These are phyloP conservation scores for Suhomyces wounanorum DNA, from an alignment of 1,139 yeast species.

Conservation along the genomic window DNA sequence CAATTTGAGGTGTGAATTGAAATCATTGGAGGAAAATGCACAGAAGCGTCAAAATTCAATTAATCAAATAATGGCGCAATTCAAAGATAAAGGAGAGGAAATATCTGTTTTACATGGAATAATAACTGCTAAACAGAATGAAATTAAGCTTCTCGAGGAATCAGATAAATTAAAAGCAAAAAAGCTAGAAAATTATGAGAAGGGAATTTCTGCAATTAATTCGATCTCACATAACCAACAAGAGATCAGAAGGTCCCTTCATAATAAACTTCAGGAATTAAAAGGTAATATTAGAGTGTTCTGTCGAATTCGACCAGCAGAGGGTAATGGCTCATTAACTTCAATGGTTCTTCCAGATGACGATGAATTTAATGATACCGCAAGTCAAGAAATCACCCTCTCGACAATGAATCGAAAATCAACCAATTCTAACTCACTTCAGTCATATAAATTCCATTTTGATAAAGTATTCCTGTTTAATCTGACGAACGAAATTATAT, in stretches of 20 bases:
- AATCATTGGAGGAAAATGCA: conserved; percentile 9
- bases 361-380: conserved; percentile 49
- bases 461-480: conserved; percentile 72
- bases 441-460: conserved; percentile 56
- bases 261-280: conserved; percentile 76
- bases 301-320: conserved; percentile 77
- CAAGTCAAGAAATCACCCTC: conserved; percentile 49
- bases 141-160: conserved; percentile 12
- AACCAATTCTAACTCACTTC: conserved; percentile 12
- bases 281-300: conserved; percentile 93
- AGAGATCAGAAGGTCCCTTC: conserved; percentile 59
- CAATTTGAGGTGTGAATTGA: conserved; percentile 4
- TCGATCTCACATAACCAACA: conserved; percentile 28
- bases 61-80: conserved; percentile 15
- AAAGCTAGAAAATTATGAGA: conserved; percentile 10
- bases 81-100: conserved; percentile 24
- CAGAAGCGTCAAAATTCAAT: conserved; percentile 9
- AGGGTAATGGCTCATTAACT: conserved; percentile 27
- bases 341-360: conserved; percentile 51
- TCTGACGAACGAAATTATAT: conserved; percentile 61
- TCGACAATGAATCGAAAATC: conserved; percentile 24
- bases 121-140: conserved; percentile 14
- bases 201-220: conserved; percentile 24
- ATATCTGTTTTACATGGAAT: conserved; percentile 20
- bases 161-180: conserved; percentile 2